Conservation (phyloP, 1,284 basidiomycete genomes). For the Ganoderma meredithae region DNA sequence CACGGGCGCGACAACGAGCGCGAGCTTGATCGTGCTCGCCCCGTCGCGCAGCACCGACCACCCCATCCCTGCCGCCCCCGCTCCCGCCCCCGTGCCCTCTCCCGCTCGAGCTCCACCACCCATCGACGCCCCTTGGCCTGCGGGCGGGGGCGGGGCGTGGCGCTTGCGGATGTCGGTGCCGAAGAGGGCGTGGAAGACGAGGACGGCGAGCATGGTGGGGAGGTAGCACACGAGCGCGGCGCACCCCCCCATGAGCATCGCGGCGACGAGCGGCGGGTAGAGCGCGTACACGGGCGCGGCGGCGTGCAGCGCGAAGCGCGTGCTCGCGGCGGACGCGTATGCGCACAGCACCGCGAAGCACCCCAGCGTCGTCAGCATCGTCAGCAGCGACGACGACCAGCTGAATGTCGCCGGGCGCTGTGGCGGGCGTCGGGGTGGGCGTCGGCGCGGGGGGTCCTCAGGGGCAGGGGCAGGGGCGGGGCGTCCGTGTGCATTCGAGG, state of each 20-base stretch:
- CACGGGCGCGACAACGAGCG: conserved; percentile 26
- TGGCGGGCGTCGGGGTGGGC: background rate
- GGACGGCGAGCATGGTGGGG: conserved; percentile 28
- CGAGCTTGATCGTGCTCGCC: conserved; percentile 31
- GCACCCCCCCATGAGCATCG: conserved; percentile 29
- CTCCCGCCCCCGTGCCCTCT: background rate
- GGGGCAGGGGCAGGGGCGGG: background rate
- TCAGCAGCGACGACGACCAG: conserved; percentile 28
- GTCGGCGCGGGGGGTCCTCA: background rate
- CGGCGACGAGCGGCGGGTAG: conserved; percentile 29
- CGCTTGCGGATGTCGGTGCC: conserved; percentile 27
- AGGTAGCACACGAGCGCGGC: conserved; percentile 29
- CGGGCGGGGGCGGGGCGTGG: conserved; percentile 16
- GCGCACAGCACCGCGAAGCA: conserved; percentile 22
- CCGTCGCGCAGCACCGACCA: conserved; percentile 28
- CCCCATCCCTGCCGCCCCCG: conserved; percentile 1
- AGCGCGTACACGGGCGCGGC: conserved; percentile 25
- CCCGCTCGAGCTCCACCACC: background rate
- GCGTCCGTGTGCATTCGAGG: background rate
- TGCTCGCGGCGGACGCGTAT: conserved; percentile 22
- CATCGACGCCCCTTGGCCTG: background rate
- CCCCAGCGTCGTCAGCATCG: conserved; percentile 21
- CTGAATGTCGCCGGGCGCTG: conserved; percentile 13
- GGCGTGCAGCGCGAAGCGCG: conserved; percentile 26
- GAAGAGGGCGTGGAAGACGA: conserved; percentile 24